A percentile compares a stretch with the other conserved stretches of the same genome.
Conservation (phyloP, 768 basidiomycete species). For the Cyathus striatus region DNA sequence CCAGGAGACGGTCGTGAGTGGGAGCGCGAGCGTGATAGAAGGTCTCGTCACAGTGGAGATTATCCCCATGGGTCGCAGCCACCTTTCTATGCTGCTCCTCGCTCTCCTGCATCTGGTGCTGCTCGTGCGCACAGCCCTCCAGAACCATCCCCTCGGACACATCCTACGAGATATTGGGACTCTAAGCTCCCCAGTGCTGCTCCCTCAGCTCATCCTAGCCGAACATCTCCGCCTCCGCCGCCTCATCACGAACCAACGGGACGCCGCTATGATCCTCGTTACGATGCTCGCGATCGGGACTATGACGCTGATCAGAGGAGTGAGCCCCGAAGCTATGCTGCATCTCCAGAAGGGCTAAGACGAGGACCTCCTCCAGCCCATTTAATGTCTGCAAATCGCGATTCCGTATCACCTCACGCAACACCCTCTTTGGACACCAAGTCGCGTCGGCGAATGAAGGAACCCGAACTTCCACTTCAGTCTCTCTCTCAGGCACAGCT, state of each 20-base stretch:
- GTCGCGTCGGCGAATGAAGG: conserved; percentile 36
- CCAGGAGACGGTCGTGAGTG: conserved; percentile 46
- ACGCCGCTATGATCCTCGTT: conserved; percentile 62
- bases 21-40: conserved; percentile 40
- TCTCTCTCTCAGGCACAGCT: conserved; percentile 24
- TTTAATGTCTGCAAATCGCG: conserved; percentile 29
- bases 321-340: conserved; percentile 34
- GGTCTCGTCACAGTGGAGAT: conserved; percentile 36
- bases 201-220: conserved; percentile 23
- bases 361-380: conserved; percentile 28
- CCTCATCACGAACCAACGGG: conserved; percentile 36
- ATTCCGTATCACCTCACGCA: conserved; percentile 59
- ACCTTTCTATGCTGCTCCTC: conserved; percentile 30
- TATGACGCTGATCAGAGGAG: conserved; percentile 38
- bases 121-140: conserved; percentile 45
- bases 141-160: conserved; percentile 58
- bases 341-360: conserved; percentile 42
- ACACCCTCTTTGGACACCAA: conserved; percentile 37
- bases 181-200: conserved; percentile 35
- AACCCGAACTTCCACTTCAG: conserved; percentile 20
- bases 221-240: conserved; percentile 24
- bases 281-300: conserved; percentile 44
- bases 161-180: conserved; percentile 55
- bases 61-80: conserved; percentile 27
- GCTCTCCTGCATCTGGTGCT: conserved; percentile 30